phyloP scores from a whole-genome alignment of 2,329 filamentous ascomycete genomes.

The Macrophomina pseudophaseolina region DNA sequence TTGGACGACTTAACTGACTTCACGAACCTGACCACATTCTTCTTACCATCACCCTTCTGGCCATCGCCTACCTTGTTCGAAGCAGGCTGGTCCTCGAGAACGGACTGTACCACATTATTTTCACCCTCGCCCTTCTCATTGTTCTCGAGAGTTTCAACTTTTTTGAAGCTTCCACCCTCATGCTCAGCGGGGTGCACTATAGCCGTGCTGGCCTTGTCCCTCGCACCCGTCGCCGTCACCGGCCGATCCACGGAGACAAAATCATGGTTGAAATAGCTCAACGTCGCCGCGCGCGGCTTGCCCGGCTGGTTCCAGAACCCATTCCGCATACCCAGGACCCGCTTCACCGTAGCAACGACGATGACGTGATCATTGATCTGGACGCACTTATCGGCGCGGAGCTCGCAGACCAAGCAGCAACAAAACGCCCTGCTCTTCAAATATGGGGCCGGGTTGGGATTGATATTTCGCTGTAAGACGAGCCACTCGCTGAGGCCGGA shows the following conservation, averaged over 20 bases:
- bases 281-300: background rate
- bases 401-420: slow-evolving; percentile 41
- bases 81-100: too few species aligned
- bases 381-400: slow-evolving; percentile 45
- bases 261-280: slow-evolving; percentile 3
- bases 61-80: background rate
- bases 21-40: too few species aligned
- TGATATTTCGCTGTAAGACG: background rate
- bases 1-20: too few species aligned
- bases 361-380: slow-evolving; percentile 55
- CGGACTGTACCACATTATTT: background rate
- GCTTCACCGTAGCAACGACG: slow-evolving; percentile 45
- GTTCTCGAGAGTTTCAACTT: background rate
- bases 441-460: slow-evolving; percentile 3
- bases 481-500: background rate
- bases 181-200: background rate
- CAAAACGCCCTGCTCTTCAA: background rate
- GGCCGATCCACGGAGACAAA: background rate
- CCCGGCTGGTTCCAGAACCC: background rate
- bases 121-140: background rate
- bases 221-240: background rate
- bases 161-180: background rate
- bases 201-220: background rate
- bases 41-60: background rate
- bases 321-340: background rate